Conservation (phyloP, 2,329 filamentous ascomycete species). For the Neonectria punicea region DNA sequence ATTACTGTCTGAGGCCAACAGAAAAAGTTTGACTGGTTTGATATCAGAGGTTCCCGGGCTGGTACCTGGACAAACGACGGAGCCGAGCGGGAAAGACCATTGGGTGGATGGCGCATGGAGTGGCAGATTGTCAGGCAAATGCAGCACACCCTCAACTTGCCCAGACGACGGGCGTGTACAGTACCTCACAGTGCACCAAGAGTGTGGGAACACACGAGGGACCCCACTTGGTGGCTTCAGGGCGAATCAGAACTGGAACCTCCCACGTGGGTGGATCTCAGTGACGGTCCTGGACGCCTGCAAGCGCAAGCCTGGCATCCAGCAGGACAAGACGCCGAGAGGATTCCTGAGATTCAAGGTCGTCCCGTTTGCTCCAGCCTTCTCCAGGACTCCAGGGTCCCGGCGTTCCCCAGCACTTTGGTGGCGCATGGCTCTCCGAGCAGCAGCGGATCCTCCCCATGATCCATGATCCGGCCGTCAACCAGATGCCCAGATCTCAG, state of each 20-base stretch:
- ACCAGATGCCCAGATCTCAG: conserved; percentile 30
- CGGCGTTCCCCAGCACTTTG: conserved; percentile 20
- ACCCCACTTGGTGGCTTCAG: conserved; percentile 33
- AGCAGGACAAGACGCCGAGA: conserved; percentile 13
- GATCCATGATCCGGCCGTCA: conserved; percentile 14
- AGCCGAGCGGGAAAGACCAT: conserved; percentile 25
- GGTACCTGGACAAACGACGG: conserved; percentile 34
- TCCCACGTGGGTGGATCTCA: conserved; percentile 38
- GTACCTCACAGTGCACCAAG: conserved; percentile 29
- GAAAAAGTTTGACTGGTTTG: conserved; percentile 18
- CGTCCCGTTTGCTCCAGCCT: not conserved
- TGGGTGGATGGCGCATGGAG: conserved; percentile 28
- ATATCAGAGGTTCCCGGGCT: conserved; percentile 31
- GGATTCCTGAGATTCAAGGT: conserved; percentile 25
- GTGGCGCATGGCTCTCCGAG: conserved; percentile 15
- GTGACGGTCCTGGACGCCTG: conserved; percentile 11
- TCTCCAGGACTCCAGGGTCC: conserved; percentile 11
- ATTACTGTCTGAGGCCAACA: conserved; percentile 24
- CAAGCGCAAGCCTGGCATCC: not conserved
- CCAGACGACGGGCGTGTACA: conserved; percentile 22
- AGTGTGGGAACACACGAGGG: conserved; percentile 1
- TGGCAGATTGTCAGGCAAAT: conserved; percentile 20
- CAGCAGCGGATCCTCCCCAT: conserved; percentile 22
- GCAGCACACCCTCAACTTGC: conserved; percentile 18
- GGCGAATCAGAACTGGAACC: conserved; percentile 34